These are phyloP conservation scores for Lenzites betulinus DNA, from an alignment of 768 basidiomycete genomes.

Conservation along the genomic window DNA sequence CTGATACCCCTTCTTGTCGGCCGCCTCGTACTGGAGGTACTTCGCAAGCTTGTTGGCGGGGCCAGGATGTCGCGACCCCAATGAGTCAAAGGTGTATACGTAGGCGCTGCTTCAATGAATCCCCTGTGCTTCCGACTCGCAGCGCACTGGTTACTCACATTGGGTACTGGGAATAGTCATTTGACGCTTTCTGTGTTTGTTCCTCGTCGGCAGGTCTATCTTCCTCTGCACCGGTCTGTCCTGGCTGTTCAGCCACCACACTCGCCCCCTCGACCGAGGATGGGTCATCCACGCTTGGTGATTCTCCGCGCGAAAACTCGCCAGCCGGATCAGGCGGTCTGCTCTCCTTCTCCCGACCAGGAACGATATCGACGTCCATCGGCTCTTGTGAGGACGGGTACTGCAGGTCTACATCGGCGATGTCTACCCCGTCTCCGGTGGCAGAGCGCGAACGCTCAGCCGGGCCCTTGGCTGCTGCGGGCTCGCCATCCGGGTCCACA, in stretches of 20 bases:
- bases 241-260: neutral
- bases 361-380: slow-evolving; percentile 21
- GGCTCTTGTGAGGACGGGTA: slow-evolving; percentile 22
- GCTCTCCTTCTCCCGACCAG: neutral
- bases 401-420: slow-evolving; percentile 14
- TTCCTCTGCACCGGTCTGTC: neutral
- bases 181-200: neutral
- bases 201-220: neutral
- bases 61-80: slow-evolving; percentile 70
- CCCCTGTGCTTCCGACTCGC: neutral
- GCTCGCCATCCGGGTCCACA: neutral
- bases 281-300: neutral
- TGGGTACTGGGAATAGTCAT: neutral
- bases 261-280: neutral
- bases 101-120: slow-evolving; percentile 52
- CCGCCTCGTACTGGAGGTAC: slow-evolving; percentile 80
- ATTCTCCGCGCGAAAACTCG: neutral
- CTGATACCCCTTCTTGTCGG: slow-evolving; percentile 52
- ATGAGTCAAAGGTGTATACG: slow-evolving; percentile 89
- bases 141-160: neutral
- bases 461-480: neutral
- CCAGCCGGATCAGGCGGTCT: slow-evolving; percentile 5
- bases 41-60: slow-evolving; percentile 58
- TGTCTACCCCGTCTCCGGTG: neutral
- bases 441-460: neutral